Evolutionary conservation across 148 eudicot species (phyloP).

Genomic region (Diospyros kaki): DNA sequence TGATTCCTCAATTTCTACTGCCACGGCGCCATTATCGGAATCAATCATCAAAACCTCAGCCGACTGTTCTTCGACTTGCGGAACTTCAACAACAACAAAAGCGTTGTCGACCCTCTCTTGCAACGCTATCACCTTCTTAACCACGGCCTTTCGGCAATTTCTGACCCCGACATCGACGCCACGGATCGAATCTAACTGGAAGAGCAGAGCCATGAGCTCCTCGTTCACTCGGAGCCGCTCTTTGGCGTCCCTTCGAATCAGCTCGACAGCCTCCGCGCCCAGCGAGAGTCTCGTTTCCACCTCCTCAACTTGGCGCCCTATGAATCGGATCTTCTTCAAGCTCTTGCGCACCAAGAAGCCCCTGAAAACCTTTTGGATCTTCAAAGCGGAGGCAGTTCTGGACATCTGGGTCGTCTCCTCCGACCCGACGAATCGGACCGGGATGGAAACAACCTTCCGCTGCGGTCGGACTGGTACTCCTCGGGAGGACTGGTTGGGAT

Average conservation of each 20-base stretch:
- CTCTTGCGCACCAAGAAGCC: constrained; percentile 55
- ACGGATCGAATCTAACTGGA: constrained; percentile 59
- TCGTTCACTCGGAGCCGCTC: constrained; percentile 59
- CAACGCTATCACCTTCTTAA: constrained; percentile 46
- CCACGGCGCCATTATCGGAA: too few species aligned
- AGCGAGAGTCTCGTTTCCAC: constrained; percentile 34
- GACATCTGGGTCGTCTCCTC: background rate
- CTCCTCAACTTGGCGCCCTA: constrained; percentile 34
- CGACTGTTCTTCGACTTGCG: background rate
- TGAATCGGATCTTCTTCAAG: constrained; percentile 36
- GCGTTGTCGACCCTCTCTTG: constrained; percentile 56
- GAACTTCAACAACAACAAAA: background rate
- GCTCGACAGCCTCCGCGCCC: constrained; percentile 23
- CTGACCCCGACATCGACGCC: constrained; percentile 50
- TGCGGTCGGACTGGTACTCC: background rate
- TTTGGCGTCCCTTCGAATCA: constrained; percentile 29
- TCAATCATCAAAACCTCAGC: too few species aligned
- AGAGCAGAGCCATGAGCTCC: constrained; percentile 52
- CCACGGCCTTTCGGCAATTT: constrained; percentile 50
- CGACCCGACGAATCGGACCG: constrained; percentile 34
- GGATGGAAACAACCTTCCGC: constrained; percentile 38
- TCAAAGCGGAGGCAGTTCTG: constrained; percentile 19
- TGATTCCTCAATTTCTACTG: background rate
- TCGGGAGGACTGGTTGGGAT: too few species aligned
- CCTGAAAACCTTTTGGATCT: constrained; percentile 65